Base-by-base conservation (phyloP, 129 eudicot species). In the Artemisia tridentata region DNA sequence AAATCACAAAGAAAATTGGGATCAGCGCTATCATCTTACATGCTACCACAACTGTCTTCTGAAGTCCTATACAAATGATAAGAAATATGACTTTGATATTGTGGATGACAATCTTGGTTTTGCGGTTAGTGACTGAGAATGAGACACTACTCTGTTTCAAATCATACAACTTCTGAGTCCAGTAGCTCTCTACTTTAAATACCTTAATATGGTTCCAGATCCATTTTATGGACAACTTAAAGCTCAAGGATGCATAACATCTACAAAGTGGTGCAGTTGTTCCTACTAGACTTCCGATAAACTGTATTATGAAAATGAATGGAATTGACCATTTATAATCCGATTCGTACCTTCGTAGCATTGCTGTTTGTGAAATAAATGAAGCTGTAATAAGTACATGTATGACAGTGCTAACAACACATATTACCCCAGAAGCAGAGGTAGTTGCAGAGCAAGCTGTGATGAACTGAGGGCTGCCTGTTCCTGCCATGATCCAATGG, bases 151-250 rank as follows among this genome's bases (percentile, higher is more conserved):
- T 61, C 9, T 54, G 53, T 57, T 71, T 80, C 84, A 77, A 75
- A 0, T 75, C 80, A 54, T 7, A 67, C 31, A 80, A 9, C 63
- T 21, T 69, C 47, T 75, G 63, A 5, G 63, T 69, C 83, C 83
- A 80, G 25, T 67, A 74, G 21, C 15, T 76, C 72, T 80, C 83
- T 7, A 80, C 72, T 38, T 10, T 38, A 25, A 59, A 64, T 18
- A 23, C 52, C 10, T 17, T 34, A 31, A 67, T 15, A 3, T 67
- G 41, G 10, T 67, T 49, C 52, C 15, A 14, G 13, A 51, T 38
- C 41, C 41, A 34, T 34, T 34, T 34, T 34, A 34, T 34, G 6
- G 72, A 64, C 54, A 25, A 63, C 6, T 52, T 55, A 17, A 73
- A 56, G 19, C 46, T 78, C 27, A 68, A 25, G 10, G 74, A 53